Percentiles rank a stretch among this genome's conserved stretches.
These are phyloP conservation scores for Aspergillus melleus DNA, from an alignment of 2,329 filamentous ascomycete genomes.

Conservation along the genomic window DNA sequence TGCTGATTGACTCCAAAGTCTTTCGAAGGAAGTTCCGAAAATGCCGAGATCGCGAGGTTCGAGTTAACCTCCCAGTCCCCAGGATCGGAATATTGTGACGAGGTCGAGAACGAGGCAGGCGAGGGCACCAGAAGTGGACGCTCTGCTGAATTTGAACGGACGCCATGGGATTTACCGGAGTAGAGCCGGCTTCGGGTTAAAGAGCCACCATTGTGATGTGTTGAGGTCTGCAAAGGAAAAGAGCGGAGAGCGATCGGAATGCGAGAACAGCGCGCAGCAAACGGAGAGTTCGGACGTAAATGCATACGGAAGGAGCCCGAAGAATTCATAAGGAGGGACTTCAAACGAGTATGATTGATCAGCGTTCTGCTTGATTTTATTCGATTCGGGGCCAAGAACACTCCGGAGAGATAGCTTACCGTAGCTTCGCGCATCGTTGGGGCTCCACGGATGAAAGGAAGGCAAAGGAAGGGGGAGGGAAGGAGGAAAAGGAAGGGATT, in stretches of 20 bases:
- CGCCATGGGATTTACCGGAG: slow-evolving; percentile 16
- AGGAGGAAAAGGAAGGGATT: slow-evolving; percentile 26
- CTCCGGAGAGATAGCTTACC: slow-evolving; percentile 22
- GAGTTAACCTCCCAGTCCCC: slow-evolving; percentile 75
- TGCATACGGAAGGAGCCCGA: slow-evolving; percentile 23
- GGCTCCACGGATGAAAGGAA: slow-evolving; percentile 16
- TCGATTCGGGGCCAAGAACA: not conserved
- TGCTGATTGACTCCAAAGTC: slow-evolving; percentile 95
- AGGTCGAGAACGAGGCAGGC: slow-evolving; percentile 33
- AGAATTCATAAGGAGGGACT: slow-evolving; percentile 26
- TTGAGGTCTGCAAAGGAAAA: slow-evolving; percentile 31
- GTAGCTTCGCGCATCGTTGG: slow-evolving; percentile 32
- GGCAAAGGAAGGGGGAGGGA: slow-evolving; percentile 14
- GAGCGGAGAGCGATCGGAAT: slow-evolving; percentile 24
- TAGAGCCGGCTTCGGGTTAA: slow-evolving; percentile 17
- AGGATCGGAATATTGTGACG: slow-evolving; percentile 32
- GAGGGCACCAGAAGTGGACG: slow-evolving; percentile 18
- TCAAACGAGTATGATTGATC: slow-evolving; percentile 1
- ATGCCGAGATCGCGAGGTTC: slow-evolving; percentile 69
- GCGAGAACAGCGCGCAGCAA: slow-evolving; percentile 18
- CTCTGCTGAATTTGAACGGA: slow-evolving; percentile 17
- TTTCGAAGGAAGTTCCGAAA: slow-evolving; percentile 72
- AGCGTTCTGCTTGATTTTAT: slow-evolving; percentile 1
- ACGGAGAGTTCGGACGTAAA: slow-evolving; percentile 20
- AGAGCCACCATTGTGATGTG: slow-evolving; percentile 12